These are phyloP conservation scores for Macrocybe gigantea DNA, from an alignment of 768 basidiomycete genomes.

Conservation along the genomic window DNA sequence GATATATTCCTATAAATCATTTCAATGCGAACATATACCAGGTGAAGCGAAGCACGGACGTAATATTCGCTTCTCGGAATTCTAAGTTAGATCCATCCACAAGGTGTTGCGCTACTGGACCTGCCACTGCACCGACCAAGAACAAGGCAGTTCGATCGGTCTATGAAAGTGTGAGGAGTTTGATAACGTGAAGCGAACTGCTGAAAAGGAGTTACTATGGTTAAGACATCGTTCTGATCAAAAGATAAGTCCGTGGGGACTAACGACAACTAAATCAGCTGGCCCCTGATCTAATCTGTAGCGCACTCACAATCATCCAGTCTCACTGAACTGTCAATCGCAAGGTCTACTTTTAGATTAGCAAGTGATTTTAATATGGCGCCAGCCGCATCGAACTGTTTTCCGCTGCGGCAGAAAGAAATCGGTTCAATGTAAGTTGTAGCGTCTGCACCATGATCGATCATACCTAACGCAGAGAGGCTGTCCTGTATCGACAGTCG, in stretches of 20 bases:
- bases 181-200: not conserved
- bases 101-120: constrained; percentile 58
- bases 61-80: constrained; percentile 57
- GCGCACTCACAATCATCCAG: constrained; percentile 58
- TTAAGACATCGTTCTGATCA: constrained; percentile 49
- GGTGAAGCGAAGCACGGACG: constrained; percentile 22
- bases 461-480: constrained; percentile 56
- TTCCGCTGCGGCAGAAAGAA: constrained; percentile 36
- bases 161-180: constrained; percentile 20
- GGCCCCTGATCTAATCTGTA: not conserved
- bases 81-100: constrained; percentile 50
- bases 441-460: not conserved
- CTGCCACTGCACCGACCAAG: constrained; percentile 68
- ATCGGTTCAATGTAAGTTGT: not conserved
- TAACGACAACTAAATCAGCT: constrained; percentile 15
- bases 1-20: constrained; percentile 36
- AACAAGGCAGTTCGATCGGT: constrained; percentile 59
- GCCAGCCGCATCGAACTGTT: constrained; percentile 54
- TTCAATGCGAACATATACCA: not conserved
- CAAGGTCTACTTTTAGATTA: constrained; percentile 53
- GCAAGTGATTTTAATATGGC: constrained; percentile 62
- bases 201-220: constrained; percentile 31
- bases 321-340: constrained; percentile 45
- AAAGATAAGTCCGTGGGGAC: constrained; percentile 54
- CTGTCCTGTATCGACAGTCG: constrained; percentile 43